Evolutionary conservation across 2,329 filamentous ascomycete genomes (phyloP).

Genomic region (Phialophora verrucosa): DNA sequence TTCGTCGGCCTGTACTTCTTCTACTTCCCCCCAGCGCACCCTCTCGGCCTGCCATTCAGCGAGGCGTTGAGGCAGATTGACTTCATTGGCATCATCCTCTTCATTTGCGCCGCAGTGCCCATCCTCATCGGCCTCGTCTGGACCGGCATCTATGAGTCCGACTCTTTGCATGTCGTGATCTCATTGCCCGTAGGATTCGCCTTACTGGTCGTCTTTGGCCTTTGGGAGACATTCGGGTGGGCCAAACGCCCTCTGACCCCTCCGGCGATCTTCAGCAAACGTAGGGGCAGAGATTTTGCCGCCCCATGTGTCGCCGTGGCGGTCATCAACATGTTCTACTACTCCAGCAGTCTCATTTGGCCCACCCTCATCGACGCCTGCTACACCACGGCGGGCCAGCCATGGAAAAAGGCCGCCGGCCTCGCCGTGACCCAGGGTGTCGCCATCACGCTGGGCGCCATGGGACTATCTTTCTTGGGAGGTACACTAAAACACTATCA

Average conservation of each 20-base stretch:
- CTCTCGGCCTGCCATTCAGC: constrained; percentile 46
- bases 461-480: constrained; percentile 51
- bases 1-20: constrained; percentile 39
- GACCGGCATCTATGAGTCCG: constrained; percentile 41
- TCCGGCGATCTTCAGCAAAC: constrained; percentile 53
- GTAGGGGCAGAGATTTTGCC: constrained; percentile 55
- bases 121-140: constrained; percentile 36
- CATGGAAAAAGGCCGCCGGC: constrained; percentile 32
- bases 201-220: constrained; percentile 45
- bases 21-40: constrained; percentile 51
- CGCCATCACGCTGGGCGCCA: constrained; percentile 54
- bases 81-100: constrained; percentile 48
- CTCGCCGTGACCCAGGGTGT: constrained; percentile 54
- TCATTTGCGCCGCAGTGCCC: constrained; percentile 48
- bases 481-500: constrained; percentile 53
- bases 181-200: constrained; percentile 47
- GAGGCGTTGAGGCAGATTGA: constrained; percentile 48
- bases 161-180: constrained; percentile 50
- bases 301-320: constrained; percentile 55
- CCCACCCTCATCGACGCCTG: constrained; percentile 53
- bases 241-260: constrained; percentile 53
- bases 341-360: constrained; percentile 54
- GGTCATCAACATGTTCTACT: constrained; percentile 56
- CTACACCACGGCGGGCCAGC: constrained; percentile 46
- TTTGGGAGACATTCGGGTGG: constrained; percentile 47